Evolutionary conservation across 495 filamentous ascomycete species (phyloP).

Genomic region (Saxispiralis lemnorum): DNA sequence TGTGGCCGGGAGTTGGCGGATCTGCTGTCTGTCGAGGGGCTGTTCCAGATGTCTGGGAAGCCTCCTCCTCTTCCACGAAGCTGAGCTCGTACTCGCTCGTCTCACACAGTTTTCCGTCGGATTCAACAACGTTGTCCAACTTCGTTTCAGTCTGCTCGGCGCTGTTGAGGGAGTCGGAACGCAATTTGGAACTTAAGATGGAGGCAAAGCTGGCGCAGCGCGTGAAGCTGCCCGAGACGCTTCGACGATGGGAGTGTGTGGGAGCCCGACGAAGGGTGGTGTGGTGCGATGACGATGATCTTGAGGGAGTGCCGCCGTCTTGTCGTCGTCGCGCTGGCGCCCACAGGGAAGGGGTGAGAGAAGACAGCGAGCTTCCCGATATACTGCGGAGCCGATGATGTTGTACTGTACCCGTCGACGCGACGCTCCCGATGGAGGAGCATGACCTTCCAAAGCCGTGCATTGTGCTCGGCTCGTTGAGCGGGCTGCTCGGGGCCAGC

Average conservation of each 20-base stretch:
- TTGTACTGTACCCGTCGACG: conserved; percentile 7
- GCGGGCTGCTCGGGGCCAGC: background rate
- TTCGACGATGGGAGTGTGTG: background rate
- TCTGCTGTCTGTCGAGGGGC: background rate
- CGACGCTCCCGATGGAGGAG: conserved; percentile 4
- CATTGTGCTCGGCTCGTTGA: background rate
- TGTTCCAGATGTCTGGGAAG: background rate
- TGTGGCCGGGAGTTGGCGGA: background rate
- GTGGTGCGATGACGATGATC: background rate
- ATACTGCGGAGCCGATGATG: conserved; percentile 5
- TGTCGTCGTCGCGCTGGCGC: background rate
- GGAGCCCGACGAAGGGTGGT: background rate
- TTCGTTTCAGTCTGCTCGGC: background rate
- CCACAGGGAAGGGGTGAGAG: conserved; percentile 1
- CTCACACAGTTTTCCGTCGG: background rate
- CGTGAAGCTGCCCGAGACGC: background rate
- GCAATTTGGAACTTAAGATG: background rate
- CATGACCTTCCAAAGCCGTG: background rate
- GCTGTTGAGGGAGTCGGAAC: background rate
- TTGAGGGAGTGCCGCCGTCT: background rate
- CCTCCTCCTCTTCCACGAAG: background rate
- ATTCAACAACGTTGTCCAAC: background rate
- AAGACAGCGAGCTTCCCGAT: conserved; percentile 6
- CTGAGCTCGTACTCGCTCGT: background rate
- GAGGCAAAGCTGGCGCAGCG: background rate